These are phyloP conservation scores for Penicillium sp. DNA, from an alignment of 2,329 filamentous ascomycete species.

Conservation along the genomic window DNA sequence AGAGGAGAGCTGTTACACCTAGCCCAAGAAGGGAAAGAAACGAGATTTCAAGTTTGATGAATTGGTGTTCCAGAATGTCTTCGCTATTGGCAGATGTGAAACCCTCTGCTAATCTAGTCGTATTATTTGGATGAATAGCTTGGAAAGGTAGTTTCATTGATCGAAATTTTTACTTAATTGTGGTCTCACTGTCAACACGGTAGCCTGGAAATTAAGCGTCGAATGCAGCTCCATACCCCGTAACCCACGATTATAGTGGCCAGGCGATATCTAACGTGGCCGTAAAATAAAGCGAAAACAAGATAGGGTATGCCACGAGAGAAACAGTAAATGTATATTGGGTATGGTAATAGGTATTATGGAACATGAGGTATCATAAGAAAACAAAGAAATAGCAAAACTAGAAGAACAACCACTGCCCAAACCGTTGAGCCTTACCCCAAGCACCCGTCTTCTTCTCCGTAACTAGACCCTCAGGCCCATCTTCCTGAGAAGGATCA, in stretches of 20 bases:
- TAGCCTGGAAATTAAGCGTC: not conserved
- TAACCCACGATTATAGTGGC: not conserved
- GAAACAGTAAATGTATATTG: not conserved
- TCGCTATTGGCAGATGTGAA: not conserved
- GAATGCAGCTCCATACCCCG: too few species aligned
- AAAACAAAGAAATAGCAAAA: not conserved
- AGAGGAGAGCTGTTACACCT: not conserved
- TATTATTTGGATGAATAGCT: not conserved
- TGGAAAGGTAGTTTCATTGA: not conserved
- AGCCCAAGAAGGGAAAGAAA: not conserved
- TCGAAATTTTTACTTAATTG: not conserved
- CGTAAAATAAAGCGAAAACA: not conserved
- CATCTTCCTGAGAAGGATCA: conserved; percentile 26
- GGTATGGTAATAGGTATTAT: not conserved
- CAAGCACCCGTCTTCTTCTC: conserved; percentile 8
- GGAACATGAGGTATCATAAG: conserved; percentile 4
- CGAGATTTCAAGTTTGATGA: not conserved
- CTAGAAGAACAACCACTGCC: conserved; percentile 43
- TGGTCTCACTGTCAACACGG: too few species aligned
- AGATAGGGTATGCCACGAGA: not conserved
- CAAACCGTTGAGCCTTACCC: conserved; percentile 31
- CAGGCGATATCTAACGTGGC: too few species aligned
- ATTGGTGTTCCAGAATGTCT: not conserved
- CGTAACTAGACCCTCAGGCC: conserved; percentile 25
- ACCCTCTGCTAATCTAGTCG: not conserved